Base-by-base conservation (phyloP, 2,329 filamentous ascomycete species). In the Ophiostoma novo-ulmi region DNA sequence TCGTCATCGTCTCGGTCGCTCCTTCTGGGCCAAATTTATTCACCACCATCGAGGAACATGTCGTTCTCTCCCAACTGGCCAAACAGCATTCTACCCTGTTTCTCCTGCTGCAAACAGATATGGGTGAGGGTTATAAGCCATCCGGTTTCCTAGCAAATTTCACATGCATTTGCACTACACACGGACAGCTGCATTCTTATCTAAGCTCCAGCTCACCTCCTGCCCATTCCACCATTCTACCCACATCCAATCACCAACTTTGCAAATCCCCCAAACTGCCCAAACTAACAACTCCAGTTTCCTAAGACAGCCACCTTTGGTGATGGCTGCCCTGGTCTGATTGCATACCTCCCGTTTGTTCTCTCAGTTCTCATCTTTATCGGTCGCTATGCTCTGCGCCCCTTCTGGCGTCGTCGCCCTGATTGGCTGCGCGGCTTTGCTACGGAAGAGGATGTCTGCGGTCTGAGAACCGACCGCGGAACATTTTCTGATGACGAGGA, bases 351-450 rank as follows among this genome's bases (percentile, higher is more conserved):
- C 39, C 79, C 79, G 5, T 70, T 77, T 5, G 77, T 75, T 74
- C 70, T 76, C 7, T 75, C 79, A 2, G n/a, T 79, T 5, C 17
- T 77, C 48, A 73, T 78, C 7, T 71, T 79, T 13, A 31, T 78
- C 1, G 73, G 78, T 68, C 77, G 77, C 36, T 80, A 80, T 58
- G 75, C 71, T 5, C 66, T 78, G 20, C 73, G 73, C 0, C 77
- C 78, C 2, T 38, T 78, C 1, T 80, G 78, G 79, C 72, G 70
- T 1, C 74, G 75, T 8, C 78, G 79, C 20, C 78, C 78, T 3
- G 10, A 75, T 10, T 80, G 79, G 78, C 74, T 80, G 63, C 77
- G 77, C 65, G 73, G 71, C 35, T 80, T 80, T 70, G 78, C 78
- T 5, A 75, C 75, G 3, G 78, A 80, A 70, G 71, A 73, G 13